Evolutionary conservation across 2,329 filamentous ascomycete genomes (phyloP).

Genomic region (Shiraia sp.): DNA sequence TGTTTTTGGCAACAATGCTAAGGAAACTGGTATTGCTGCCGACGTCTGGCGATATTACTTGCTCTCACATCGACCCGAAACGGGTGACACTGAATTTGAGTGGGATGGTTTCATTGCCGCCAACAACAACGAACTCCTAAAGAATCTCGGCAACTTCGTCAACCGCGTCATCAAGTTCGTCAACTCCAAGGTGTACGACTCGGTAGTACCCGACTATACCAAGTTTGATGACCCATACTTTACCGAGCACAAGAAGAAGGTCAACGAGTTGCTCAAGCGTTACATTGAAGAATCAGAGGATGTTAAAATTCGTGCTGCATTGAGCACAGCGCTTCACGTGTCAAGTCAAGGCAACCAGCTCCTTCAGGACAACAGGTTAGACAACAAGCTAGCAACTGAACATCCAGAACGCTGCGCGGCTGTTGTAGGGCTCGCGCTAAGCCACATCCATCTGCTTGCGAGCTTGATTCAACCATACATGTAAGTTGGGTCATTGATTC

Average conservation of each 20-base stretch:
- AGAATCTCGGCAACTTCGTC: slow-evolving; percentile 67
- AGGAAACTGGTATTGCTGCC: slow-evolving; percentile 79
- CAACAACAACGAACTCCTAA: slow-evolving; percentile 88
- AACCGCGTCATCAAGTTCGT: slow-evolving; percentile 68
- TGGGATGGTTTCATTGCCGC: slow-evolving; percentile 81
- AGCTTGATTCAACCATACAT: slow-evolving; percentile 82
- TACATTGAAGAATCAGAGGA: slow-evolving; percentile 72
- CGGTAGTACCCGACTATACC: slow-evolving; percentile 68
- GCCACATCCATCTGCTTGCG: slow-evolving; percentile 81
- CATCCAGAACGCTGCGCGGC: slow-evolving; percentile 63
- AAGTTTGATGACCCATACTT: slow-evolving; percentile 54
- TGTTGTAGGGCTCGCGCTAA: slow-evolving; percentile 77
- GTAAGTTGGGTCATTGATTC: slow-evolving; percentile 29
- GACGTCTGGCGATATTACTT: slow-evolving; percentile 96
- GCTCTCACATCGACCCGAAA: slow-evolving; percentile 81
- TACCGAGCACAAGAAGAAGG: slow-evolving; percentile 58
- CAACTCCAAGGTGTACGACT: slow-evolving; percentile 71
- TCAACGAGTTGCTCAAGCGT: slow-evolving; percentile 67
- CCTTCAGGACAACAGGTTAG: slow-evolving; percentile 61
- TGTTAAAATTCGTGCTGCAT: slow-evolving; percentile 70
- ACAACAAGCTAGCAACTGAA: slow-evolving; percentile 63
- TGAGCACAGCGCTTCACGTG: slow-evolving; percentile 68
- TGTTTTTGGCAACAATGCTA: slow-evolving; percentile 88
- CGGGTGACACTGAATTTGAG: slow-evolving; percentile 84
- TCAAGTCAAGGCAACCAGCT: slow-evolving; percentile 64